These are phyloP conservation scores for Tetrahymena elliotti DNA, from an alignment of 73 alveolate genomes.

Conservation along the genomic window DNA sequence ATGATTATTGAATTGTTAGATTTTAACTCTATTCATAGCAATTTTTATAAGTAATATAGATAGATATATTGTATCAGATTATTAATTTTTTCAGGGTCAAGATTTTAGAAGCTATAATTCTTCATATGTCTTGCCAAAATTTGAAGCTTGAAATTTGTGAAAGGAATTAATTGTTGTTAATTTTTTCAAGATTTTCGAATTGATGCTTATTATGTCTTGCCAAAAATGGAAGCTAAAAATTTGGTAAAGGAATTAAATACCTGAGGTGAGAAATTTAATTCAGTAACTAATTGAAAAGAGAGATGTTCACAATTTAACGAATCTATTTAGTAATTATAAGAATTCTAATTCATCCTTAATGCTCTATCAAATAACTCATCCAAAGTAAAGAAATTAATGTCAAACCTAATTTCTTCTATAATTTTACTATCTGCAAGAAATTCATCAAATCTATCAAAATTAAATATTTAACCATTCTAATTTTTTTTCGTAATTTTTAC, in stretches of 20 bases:
- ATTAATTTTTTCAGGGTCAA: no score
- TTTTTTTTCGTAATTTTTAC: background rate
- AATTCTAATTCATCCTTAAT: background rate
- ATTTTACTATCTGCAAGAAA: background rate
- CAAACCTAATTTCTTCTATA: background rate
- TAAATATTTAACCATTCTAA: background rate
- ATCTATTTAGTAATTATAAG: background rate
- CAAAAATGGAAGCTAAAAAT: background rate
- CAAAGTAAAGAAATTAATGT: background rate
- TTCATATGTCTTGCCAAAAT: no score
- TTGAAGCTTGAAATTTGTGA: no score
- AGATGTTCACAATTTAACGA: background rate
- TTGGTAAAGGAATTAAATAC: background rate
- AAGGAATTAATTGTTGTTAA: no score
- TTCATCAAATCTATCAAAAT: background rate
- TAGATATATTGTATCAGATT: no score
- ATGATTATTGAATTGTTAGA: no score
- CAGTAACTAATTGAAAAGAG: background rate
- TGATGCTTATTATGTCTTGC: background rate
- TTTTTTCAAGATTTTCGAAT: no score
- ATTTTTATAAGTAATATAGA: no score
- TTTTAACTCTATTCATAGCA: no score
- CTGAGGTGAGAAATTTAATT: background rate
- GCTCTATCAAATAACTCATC: background rate
- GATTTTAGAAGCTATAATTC: no score